Conservation (phyloP, 2,329 filamentous ascomycete species). For the Leptographium radiaticola region DNA sequence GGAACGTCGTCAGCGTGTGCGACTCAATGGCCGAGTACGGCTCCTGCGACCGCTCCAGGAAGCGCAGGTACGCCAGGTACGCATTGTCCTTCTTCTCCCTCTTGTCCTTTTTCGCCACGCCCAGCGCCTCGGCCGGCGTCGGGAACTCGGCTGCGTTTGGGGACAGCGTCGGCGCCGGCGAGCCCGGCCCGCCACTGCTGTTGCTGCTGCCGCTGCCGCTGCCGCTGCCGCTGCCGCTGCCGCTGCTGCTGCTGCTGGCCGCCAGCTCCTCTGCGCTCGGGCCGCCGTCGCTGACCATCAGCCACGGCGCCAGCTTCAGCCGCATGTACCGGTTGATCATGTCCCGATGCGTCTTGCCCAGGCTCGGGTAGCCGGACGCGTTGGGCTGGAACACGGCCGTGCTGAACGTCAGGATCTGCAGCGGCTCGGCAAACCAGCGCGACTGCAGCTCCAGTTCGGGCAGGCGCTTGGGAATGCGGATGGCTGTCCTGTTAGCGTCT, state of each 20-base stretch:
- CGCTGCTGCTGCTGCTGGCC: neutral
- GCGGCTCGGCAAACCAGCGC: slow-evolving; percentile 56
- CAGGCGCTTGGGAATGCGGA: slow-evolving; percentile 44
- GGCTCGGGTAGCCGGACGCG: slow-evolving; percentile 45
- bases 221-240: slow-evolving; percentile 12
- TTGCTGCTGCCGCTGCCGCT: slow-evolving; percentile 11
- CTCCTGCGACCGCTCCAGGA: slow-evolving; percentile 73
- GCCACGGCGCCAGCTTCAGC: slow-evolving; percentile 48
- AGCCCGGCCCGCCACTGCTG: no score
- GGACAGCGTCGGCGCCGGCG: slow-evolving; percentile 18
- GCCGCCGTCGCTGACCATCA: slow-evolving; percentile 50
- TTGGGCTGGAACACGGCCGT: slow-evolving; percentile 45
- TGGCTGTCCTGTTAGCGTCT: slow-evolving; percentile 23
- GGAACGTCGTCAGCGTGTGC: slow-evolving; percentile 45
- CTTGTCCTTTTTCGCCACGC: slow-evolving; percentile 22
- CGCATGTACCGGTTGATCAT: slow-evolving; percentile 51
- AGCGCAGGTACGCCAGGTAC: slow-evolving; percentile 67
- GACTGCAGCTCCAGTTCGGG: slow-evolving; percentile 48
- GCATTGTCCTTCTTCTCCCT: slow-evolving; percentile 25
- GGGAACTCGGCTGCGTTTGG: slow-evolving; percentile 42
- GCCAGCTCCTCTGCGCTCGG: slow-evolving; percentile 25
- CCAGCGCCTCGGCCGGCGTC: slow-evolving; percentile 54
- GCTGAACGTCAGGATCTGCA: slow-evolving; percentile 46
- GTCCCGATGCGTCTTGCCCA: slow-evolving; percentile 47
- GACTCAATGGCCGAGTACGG: slow-evolving; percentile 39